Evolutionary conservation across 345 rosid genomes (phyloP), one percentile per base, ranked within the genome.

Genomic region (Mallotus nudiflorus): DNA sequence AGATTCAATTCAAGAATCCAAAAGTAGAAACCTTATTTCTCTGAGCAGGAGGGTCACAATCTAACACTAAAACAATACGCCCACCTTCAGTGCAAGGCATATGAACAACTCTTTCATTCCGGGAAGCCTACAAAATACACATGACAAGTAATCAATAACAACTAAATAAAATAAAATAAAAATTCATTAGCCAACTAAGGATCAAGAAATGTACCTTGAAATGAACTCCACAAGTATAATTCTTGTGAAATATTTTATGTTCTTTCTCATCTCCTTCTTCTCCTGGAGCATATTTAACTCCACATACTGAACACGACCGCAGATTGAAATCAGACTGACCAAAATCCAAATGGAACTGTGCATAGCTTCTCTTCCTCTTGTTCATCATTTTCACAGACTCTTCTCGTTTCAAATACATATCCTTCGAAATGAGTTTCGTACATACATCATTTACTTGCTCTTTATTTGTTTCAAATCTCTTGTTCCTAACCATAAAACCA

Each of bases 241-340:
- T 81, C 76, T 77, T 87, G 82, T 92, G 99, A 68, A 90, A 87
- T 40, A 22, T 40, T 24, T 72, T 84, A 46, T 95, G 98, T 22
- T 49, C 80, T 81, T 90, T 95, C 75, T 95, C 97, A 78, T 95
- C 99, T 24, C 20, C 65, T 68, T 82, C 85, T 40, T 90, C 88
- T 12, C 97, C 98, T 3, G 96, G 89, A 68, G 96, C 80, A 61
- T 84, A 95, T 73, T 80, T 81, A 62, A 72, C 37, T 37, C 92
- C 92, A 55, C 98, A 90, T 0, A 68, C 64, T 9, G 75, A 54
- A 68, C 99, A 95, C 2, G 77, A 68, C 3, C 77, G 88, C 59
- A 95, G 84, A 73, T 86, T 86, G 76, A 95, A 92, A 86, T 95
- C 96, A 52, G 97, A 84, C 72, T 95, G 98, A 25, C 96, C 98